A percentile compares a stretch with the other conserved stretches of the same genome.
Conservation (phyloP, 768 basidiomycete species). For the Tulasnella sp. region DNA sequence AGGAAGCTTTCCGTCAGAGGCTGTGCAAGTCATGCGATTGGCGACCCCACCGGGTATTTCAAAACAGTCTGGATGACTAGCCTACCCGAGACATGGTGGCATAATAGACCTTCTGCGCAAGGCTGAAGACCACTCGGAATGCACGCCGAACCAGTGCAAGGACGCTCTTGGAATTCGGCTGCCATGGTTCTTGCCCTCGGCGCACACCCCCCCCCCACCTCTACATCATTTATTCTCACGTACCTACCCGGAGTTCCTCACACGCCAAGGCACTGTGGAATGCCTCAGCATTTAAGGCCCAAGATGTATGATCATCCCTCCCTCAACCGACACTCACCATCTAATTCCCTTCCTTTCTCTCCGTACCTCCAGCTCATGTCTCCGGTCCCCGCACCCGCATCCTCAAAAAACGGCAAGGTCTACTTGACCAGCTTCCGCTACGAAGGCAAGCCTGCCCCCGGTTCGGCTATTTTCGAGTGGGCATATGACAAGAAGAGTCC, state of each 20-base stretch:
- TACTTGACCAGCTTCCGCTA: neutral
- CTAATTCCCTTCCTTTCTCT: neutral
- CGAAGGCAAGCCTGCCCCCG: neutral
- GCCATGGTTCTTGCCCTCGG: neutral
- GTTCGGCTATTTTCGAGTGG: constrained; percentile 8
- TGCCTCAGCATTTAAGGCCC: neutral
- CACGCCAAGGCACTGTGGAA: neutral
- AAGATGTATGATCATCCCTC: too few relatives aligned
- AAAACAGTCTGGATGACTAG: neutral
- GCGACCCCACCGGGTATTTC: constrained; percentile 7
- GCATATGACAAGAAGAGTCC: neutral
- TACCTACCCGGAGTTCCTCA: neutral
- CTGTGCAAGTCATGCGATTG: neutral
- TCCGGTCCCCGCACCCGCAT: neutral
- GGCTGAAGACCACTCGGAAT: neutral
- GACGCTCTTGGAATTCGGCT: neutral
- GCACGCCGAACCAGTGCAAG: neutral
- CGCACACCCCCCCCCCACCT: neutral
- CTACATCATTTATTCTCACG: neutral
- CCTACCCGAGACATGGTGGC: neutral
- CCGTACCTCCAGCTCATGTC: neutral
- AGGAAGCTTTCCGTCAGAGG: neutral
- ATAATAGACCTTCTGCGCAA: neutral
- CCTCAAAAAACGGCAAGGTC: neutral
- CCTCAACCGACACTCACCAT: too few relatives aligned